Evolutionary conservation across 108 stramenopile species (phyloP).

Genomic region (Epithemia pelagica): DNA sequence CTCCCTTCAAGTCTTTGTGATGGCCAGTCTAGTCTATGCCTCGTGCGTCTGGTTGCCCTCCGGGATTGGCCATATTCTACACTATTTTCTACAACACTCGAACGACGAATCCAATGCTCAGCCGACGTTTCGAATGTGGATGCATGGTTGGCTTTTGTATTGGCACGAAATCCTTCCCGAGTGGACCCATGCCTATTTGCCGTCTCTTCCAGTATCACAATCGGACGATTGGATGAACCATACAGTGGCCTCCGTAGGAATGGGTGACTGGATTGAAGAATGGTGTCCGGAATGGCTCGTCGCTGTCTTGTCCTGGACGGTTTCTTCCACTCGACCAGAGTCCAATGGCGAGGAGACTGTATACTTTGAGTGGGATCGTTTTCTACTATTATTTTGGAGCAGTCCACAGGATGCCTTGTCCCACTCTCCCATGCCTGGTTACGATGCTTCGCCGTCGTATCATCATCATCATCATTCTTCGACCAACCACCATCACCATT

Average conservation of each 20-base stretch:
- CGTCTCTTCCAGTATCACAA: no score
- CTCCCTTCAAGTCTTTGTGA: slow-evolving; percentile 24
- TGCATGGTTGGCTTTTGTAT: no score
- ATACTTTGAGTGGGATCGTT: no score
- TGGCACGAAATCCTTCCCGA: slow-evolving; percentile 10
- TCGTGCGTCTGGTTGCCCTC: slow-evolving; percentile 29
- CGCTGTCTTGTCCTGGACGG: neutral
- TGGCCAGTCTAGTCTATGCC: slow-evolving; percentile 27
- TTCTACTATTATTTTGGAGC: no score
- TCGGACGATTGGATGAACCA: no score
- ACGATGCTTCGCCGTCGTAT: neutral
- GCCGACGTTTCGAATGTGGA: no score
- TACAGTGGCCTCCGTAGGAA: neutral
- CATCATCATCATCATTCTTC: neutral
- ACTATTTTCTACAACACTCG: neutral
- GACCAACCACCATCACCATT: slow-evolving; percentile 1
- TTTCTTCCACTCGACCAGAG: neutral
- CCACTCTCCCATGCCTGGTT: neutral
- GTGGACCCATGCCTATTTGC: neutral
- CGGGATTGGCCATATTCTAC: neutral
- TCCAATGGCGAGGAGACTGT: no score
- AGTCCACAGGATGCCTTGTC: neutral
- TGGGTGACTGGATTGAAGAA: neutral
- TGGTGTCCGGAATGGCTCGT: neutral
- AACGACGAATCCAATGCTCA: no score